phyloP scores from a whole-genome alignment of 2,329 filamentous ascomycete genomes.

The Hyphodiscus sp. region DNA sequence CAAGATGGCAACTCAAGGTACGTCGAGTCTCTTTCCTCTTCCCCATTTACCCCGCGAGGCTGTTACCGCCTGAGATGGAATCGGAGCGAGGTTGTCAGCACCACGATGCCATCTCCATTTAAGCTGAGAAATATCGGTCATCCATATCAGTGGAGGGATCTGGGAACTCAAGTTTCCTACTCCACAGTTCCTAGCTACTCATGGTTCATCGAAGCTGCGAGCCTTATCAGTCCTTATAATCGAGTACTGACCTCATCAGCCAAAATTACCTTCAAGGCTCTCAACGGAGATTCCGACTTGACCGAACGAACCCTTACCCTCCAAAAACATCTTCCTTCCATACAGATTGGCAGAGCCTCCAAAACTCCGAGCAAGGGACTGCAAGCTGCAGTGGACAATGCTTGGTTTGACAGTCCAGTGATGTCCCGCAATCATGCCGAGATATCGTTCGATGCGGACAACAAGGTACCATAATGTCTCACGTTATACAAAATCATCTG shows the following conservation, averaged over 20 bases:
- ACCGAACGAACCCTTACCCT: conserved; percentile 19
- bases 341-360: conserved; percentile 39
- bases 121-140: no score
- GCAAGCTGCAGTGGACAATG: conserved; percentile 44
- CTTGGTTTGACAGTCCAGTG: conserved; percentile 64
- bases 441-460: conserved; percentile 38
- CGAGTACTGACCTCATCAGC: conserved; percentile 15
- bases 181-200: background rate
- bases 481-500: background rate
- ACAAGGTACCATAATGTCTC: conserved; percentile 35
- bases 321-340: conserved; percentile 8
- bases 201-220: background rate
- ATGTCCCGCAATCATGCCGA: conserved; percentile 65
- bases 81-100: background rate
- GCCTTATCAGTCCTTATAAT: background rate
- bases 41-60: background rate
- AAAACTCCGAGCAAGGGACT: conserved; percentile 40
- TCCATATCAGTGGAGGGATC: no score
- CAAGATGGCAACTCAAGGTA: conserved; percentile 6
- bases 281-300: conserved; percentile 18
- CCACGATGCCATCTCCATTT: background rate
- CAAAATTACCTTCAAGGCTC: conserved; percentile 19
- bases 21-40: background rate
- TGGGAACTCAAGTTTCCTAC: no score
- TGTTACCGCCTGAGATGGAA: background rate